Percentiles rank a stretch among this genome's conserved stretches.
Evolutionary conservation across 148 eudicot species (phyloP).

Genomic region (Rhododendron mucronatum): DNA sequence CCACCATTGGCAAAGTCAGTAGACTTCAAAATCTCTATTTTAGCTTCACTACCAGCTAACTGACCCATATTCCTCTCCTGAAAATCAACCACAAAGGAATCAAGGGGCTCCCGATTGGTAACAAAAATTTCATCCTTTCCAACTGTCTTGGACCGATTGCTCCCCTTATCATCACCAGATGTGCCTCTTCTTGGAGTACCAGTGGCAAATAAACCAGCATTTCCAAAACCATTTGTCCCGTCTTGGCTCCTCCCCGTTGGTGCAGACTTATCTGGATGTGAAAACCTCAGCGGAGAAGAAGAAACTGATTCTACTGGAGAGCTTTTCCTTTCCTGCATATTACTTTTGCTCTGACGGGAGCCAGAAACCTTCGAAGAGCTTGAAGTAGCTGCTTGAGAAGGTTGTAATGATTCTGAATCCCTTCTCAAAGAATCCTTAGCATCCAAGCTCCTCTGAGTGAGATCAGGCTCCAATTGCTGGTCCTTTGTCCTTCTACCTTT

Average conservation of each 20-base stretch:
- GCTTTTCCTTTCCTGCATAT: conserved; percentile 58
- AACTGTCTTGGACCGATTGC: conserved; percentile 26
- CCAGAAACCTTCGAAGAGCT: conserved; percentile 94
- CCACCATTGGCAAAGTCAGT: conserved; percentile 21
- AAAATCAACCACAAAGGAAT: conserved; percentile 18
- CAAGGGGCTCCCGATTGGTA: conserved; percentile 24
- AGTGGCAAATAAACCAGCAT: conserved; percentile 19
- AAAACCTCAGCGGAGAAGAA: conserved; percentile 74
- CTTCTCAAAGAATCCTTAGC: conserved; percentile 33
- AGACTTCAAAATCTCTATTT: conserved; percentile 14
- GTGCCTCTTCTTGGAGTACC: conserved; percentile 31
- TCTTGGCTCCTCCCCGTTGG: conserved; percentile 23
- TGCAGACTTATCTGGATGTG: conserved; percentile 38
- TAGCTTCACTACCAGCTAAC: conserved; percentile 16
- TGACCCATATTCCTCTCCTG: conserved; percentile 26
- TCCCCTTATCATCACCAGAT: conserved; percentile 28
- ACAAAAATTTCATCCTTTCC: conserved; percentile 25
- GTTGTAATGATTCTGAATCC: conserved; percentile 35
- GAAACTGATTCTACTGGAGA: conserved; percentile 97
- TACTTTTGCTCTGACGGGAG: conserved; percentile 50
- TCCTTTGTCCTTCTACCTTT: conserved; percentile 36
- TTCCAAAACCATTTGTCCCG: conserved; percentile 32
- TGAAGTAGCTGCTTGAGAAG: conserved; percentile 72
- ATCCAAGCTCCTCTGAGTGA: conserved; percentile 26
- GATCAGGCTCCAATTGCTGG: conserved; percentile 22